Evolutionary conservation across 148 eudicot genomes (phyloP).

Genomic region (Dysphania ambrosioides): DNA sequence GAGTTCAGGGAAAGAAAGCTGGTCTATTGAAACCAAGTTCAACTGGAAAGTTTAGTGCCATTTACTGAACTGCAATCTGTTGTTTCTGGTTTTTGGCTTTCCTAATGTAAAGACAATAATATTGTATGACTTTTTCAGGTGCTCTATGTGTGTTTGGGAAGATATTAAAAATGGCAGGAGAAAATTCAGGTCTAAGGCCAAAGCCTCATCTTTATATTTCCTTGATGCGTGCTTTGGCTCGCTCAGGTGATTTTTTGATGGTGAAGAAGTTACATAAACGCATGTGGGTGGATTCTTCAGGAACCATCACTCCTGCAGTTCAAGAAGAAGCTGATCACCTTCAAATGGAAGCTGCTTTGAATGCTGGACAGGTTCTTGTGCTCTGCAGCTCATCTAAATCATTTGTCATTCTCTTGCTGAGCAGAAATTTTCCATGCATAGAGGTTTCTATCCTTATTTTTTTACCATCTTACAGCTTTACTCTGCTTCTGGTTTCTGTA

Average conservation of each 20-base stretch:
- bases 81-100: conserved; percentile 6
- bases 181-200: conserved; percentile 42
- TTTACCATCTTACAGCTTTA: neutral
- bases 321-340: conserved; percentile 67
- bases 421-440: neutral
- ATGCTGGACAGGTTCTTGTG: conserved; percentile 53
- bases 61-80: neutral
- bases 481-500: neutral
- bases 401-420: neutral
- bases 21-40: neutral
- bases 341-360: conserved; percentile 67
- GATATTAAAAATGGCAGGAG: conserved; percentile 44
- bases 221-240: conserved; percentile 66
- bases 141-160: conserved; percentile 62
- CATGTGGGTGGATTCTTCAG: conserved; percentile 61
- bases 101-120: neutral
- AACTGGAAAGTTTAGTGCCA: neutral
- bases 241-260: conserved; percentile 45
- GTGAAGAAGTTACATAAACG: conserved; percentile 49
- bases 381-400: conserved; percentile 1
- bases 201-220: conserved; percentile 75
- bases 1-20: neutral
- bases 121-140: conserved; percentile 27
- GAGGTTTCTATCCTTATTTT: neutral
- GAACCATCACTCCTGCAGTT: conserved; percentile 37